These are phyloP conservation scores for Naganishia friedmannii DNA, from an alignment of 768 basidiomycete genomes.

Conservation along the genomic window DNA sequence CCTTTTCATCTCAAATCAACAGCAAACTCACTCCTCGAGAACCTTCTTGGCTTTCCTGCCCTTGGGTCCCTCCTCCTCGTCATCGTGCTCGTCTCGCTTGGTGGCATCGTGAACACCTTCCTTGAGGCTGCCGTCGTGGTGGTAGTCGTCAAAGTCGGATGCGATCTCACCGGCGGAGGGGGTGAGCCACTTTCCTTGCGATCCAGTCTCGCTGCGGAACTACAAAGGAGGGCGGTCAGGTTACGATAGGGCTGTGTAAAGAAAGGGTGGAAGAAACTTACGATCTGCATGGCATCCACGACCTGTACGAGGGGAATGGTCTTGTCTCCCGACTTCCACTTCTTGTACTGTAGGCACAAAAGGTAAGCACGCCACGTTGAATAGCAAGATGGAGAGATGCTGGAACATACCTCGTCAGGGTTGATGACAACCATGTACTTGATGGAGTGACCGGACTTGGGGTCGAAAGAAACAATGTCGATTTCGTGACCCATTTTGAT, in stretches of 20 bases:
- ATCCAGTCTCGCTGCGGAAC: conserved; percentile 31
- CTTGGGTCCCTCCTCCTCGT: conserved; percentile 21
- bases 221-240: conserved; percentile 11
- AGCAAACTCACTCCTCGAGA: conserved; percentile 26
- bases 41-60: conserved; percentile 30
- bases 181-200: conserved; percentile 27
- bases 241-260: not conserved
- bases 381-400: not conserved
- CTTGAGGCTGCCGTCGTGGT: conserved; percentile 29
- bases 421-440: conserved; percentile 33
- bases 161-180: conserved; percentile 32
- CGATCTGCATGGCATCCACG: conserved; percentile 22
- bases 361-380: not conserved
- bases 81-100: conserved; percentile 16
- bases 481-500: conserved; percentile 27
- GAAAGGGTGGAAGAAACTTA: conserved; percentile 5
- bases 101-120: conserved; percentile 24
- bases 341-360: conserved; percentile 25
- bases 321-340: conserved; percentile 33
- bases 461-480: conserved; percentile 27
- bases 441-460: conserved; percentile 17
- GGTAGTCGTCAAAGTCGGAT: conserved; percentile 30
- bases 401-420: conserved; percentile 19
- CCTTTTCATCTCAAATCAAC: not conserved
- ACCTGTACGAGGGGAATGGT: conserved; percentile 26